Percentiles rank a stretch among this genome's conserved stretches.
Evolutionary conservation across 352 stramenopile species (phyloP).

Genomic region (Pythium sp.): DNA sequence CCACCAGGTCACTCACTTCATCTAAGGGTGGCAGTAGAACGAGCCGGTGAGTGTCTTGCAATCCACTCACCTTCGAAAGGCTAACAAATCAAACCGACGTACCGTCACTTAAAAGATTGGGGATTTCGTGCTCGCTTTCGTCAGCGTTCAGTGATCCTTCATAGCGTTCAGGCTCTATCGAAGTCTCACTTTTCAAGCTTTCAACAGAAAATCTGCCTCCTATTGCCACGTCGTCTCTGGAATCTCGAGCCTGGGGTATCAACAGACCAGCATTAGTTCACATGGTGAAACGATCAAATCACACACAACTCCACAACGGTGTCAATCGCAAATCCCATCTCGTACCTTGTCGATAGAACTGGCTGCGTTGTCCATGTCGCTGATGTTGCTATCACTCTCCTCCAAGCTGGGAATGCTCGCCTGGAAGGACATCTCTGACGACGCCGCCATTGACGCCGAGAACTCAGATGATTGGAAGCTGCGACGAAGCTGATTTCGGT

Average conservation of each 20-base stretch:
- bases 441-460: conserved; percentile 33
- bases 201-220: background rate
- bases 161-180: background rate
- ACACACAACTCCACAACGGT: background rate
- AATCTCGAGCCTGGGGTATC: background rate
- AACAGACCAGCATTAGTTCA: background rate
- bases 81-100: background rate
- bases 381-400: conserved; percentile 13
- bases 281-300: background rate
- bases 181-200: background rate
- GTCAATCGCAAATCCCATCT: background rate
- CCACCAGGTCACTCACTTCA: background rate
- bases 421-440: conserved; percentile 46
- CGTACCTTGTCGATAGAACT: conserved; percentile 5
- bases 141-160: background rate
- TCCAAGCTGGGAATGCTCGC: conserved; percentile 41
- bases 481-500: background rate
- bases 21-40: background rate
- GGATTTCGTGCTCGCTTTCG: background rate
- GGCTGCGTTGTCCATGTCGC: background rate
- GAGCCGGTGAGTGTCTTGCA: background rate
- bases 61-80: background rate
- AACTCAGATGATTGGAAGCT: conserved; percentile 10
- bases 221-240: background rate
- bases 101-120: conserved; percentile 6